Evolutionary conservation across 306 rosid species (phyloP).

Genomic region (Cicer yamashitae): DNA sequence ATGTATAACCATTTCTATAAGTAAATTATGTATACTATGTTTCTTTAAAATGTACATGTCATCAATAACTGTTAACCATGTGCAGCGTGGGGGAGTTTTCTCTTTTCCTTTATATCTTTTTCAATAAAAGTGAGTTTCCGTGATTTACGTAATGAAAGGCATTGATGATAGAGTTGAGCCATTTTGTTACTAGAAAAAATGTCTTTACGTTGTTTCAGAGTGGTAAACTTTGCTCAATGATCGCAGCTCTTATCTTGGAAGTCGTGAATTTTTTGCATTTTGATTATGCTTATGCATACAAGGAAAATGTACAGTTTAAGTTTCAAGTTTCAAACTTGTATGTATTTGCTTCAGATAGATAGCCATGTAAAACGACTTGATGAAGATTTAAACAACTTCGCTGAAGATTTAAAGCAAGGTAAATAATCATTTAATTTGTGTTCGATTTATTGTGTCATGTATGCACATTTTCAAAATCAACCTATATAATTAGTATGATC

Average conservation of each 20-base stretch:
- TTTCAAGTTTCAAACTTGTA: constrained; percentile 43
- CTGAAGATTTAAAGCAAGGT: constrained; percentile 98
- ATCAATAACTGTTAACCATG: too few relatives aligned
- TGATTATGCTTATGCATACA: constrained; percentile 27
- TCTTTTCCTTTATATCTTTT: too few relatives aligned
- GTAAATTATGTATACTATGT: too few relatives aligned
- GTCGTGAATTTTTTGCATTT: constrained; percentile 17
- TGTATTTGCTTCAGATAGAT: constrained; percentile 75
- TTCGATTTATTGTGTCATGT: constrained; percentile 35
- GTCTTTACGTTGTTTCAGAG: constrained; percentile 35
- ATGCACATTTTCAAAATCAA: constrained; percentile 23
- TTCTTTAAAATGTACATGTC: too few relatives aligned
- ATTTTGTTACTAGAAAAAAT: background rate
- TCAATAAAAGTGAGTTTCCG: too few relatives aligned
- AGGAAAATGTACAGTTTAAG: constrained; percentile 32
- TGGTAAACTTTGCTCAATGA: background rate
- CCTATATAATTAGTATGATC: constrained; percentile 24
- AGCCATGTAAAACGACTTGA: constrained; percentile 95
- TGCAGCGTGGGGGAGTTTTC: too few relatives aligned
- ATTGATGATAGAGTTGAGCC: too few relatives aligned
- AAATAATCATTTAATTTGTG: constrained; percentile 40
- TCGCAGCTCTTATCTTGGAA: constrained; percentile 30
- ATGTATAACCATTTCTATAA: background rate
- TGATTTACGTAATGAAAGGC: too few relatives aligned
- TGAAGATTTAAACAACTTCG: constrained; percentile 89